phyloP scores from a whole-genome alignment of 371 early-diverging fungal genomes.

The Mucor indicus region DNA sequence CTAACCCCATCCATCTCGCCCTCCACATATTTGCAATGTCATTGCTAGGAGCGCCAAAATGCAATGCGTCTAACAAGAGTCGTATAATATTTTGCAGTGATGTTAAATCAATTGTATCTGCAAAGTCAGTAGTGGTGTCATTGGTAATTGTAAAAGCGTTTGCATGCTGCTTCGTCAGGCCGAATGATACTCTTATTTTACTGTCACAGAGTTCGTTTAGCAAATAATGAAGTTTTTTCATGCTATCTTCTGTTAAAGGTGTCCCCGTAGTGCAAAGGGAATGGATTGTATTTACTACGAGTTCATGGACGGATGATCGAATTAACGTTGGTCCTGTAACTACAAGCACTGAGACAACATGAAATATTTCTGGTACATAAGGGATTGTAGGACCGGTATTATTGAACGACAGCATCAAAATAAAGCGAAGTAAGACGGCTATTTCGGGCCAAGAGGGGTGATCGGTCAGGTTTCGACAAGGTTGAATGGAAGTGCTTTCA shows the following conservation, averaged over 20 bases:
- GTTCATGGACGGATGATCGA: constrained; percentile 86
- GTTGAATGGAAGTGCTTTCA: constrained; percentile 68
- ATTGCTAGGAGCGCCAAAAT: constrained; percentile 68
- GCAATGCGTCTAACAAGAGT: constrained; percentile 75
- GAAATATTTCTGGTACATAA: constrained; percentile 84
- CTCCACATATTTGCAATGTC: constrained; percentile 80
- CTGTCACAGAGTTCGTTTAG: constrained; percentile 75
- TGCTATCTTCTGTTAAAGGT: constrained; percentile 54
- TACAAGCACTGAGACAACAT: constrained; percentile 77
- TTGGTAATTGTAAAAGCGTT: constrained; percentile 69
- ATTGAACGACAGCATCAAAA: constrained; percentile 87
- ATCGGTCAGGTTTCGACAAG: constrained; percentile 67
- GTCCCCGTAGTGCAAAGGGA: constrained; percentile 71
- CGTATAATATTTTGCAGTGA: constrained; percentile 80
- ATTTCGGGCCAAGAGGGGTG: constrained; percentile 88
- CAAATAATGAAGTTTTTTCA: constrained; percentile 57
- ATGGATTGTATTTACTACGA: constrained; percentile 88
- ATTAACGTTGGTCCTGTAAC: constrained; percentile 84
- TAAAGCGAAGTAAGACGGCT: constrained; percentile 80
- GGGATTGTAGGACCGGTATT: constrained; percentile 63
- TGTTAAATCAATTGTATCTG: constrained; percentile 65
- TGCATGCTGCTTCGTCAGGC: constrained; percentile 67
- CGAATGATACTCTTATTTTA: constrained; percentile 78
- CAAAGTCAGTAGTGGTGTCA: constrained; percentile 63
- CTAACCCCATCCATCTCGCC: constrained; percentile 88